Evolutionary conservation across 176 grass and related monocot genomes (phyloP).

Genomic region (Echinochloa phyllopogon): DNA sequence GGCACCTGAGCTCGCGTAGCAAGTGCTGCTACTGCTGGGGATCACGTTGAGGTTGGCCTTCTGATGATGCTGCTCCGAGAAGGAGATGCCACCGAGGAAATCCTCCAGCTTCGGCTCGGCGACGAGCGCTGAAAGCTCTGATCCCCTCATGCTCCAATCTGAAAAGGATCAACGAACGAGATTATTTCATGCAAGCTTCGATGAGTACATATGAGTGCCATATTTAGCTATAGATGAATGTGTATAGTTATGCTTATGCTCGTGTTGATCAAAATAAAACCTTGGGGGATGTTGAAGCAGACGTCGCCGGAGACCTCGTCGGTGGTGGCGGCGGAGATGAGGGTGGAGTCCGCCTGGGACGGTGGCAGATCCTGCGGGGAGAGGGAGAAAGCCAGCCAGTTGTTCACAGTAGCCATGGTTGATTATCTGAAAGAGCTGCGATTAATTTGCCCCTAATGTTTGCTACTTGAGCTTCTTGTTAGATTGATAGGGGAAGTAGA

Average conservation of each 20-base stretch:
- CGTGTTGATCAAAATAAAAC: conserved; percentile 25
- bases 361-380: conserved; percentile 82
- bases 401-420: conserved; percentile 84
- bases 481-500: not conserved
- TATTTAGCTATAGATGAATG: not conserved
- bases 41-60: conserved; percentile 47
- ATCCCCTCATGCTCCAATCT: conserved; percentile 96
- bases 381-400: conserved; percentile 97
- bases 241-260: not conserved
- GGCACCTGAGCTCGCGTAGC: conserved; percentile 50
- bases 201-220: not conserved
- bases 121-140: conserved; percentile 88
- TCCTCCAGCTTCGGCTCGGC: conserved; percentile 93
- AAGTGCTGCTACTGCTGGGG: conserved; percentile 34
- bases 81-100: conserved; percentile 86
- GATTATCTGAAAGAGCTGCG: conserved; percentile 21
- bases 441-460: conserved; percentile 12
- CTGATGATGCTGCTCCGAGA: conserved; percentile 69
- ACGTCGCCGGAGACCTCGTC: conserved; percentile 54
- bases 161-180: not conserved
- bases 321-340: conserved; percentile 45
- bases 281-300: conserved; percentile 69
- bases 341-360: conserved; percentile 50
- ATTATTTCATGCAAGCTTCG: conserved; percentile 18
- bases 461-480: conserved; percentile 11